Conservation (phyloP, 352 stramenopile species). For the Nothophytophthora sp. region DNA sequence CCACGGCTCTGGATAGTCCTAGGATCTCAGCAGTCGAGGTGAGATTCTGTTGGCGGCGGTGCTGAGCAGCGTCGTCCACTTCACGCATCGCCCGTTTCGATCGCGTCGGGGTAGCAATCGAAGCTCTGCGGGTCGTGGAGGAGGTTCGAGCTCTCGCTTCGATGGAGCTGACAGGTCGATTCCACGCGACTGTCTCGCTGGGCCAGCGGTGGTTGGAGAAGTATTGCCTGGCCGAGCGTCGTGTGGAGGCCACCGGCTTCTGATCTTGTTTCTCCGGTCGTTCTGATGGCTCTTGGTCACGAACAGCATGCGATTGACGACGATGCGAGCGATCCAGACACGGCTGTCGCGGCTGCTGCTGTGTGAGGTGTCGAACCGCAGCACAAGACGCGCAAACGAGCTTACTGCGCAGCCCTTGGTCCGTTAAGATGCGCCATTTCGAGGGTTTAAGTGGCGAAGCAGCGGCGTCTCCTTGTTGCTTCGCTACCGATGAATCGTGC, state of each 20-base stretch:
- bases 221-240: slow-evolving; percentile 11
- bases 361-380: slow-evolving; percentile 16
- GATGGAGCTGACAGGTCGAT: slow-evolving; percentile 5
- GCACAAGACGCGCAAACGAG: slow-evolving; percentile 24
- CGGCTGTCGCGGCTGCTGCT: slow-evolving; percentile 1
- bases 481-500: slow-evolving; percentile 5
- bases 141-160: slow-evolving; percentile 4
- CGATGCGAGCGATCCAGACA: slow-evolving; percentile 3
- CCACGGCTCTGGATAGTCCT: slow-evolving; percentile 17
- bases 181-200: slow-evolving; percentile 9
- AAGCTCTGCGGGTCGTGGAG: slow-evolving; percentile 3
- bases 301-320: too few species aligned
- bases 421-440: slow-evolving; percentile 26
- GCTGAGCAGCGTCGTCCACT: slow-evolving; percentile 2
- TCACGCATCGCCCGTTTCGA: slow-evolving; percentile 6
- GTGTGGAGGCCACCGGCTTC: not conserved
- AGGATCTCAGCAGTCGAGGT: slow-evolving; percentile 31
- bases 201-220: slow-evolving; percentile 21
- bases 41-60: slow-evolving; percentile 19
- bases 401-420: slow-evolving; percentile 19
- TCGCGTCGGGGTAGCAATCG: slow-evolving; percentile 10
- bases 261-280: not conserved
- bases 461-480: not conserved
- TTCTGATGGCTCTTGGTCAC: not conserved
- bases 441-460: slow-evolving; percentile 25